These are phyloP conservation scores for Bremia lactucae DNA, from an alignment of 352 stramenopile species.

Conservation along the genomic window DNA sequence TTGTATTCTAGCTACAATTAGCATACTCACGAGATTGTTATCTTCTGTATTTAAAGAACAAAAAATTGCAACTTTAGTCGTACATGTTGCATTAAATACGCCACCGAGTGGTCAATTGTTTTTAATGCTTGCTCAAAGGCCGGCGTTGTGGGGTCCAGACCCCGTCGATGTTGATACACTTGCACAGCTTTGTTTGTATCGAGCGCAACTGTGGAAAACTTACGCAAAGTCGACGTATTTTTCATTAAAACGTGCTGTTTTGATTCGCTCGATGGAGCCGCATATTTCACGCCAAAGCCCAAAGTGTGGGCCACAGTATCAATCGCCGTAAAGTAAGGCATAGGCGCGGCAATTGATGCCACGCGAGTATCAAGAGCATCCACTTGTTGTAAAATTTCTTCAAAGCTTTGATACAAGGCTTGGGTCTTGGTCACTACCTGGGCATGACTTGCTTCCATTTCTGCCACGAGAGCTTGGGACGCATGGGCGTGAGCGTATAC, in stretches of 20 bases:
- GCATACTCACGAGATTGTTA: too few species aligned
- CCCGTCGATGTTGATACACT: slow-evolving; percentile 66
- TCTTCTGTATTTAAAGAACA: too few species aligned
- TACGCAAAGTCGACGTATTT: not conserved
- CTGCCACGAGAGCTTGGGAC: slow-evolving; percentile 52
- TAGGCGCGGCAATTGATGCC: slow-evolving; percentile 42
- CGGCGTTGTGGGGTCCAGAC: slow-evolving; percentile 55
- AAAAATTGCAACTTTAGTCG: slow-evolving; percentile 1
- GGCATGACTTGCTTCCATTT: slow-evolving; percentile 75
- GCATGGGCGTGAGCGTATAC: slow-evolving; percentile 47
- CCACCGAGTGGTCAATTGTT: slow-evolving; percentile 55
- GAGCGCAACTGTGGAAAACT: not conserved
- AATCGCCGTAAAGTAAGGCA: slow-evolving; percentile 70
- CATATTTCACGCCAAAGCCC: slow-evolving; percentile 64
- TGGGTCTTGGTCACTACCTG: slow-evolving; percentile 67
- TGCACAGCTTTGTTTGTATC: slow-evolving; percentile 36
- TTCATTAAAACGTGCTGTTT: slow-evolving; percentile 9
- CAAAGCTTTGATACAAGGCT: slow-evolving; percentile 69
- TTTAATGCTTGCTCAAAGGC: slow-evolving; percentile 51
- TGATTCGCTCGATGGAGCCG: slow-evolving; percentile 18
- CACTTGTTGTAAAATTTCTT: slow-evolving; percentile 49
- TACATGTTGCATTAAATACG: slow-evolving; percentile 63
- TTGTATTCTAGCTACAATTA: slow-evolving; percentile 60
- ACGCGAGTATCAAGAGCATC: slow-evolving; percentile 53
- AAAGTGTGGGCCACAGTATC: slow-evolving; percentile 40